phyloP scores from a whole-genome alignment of 352 stramenopile species.

The Halophytophthora polymorphica region DNA sequence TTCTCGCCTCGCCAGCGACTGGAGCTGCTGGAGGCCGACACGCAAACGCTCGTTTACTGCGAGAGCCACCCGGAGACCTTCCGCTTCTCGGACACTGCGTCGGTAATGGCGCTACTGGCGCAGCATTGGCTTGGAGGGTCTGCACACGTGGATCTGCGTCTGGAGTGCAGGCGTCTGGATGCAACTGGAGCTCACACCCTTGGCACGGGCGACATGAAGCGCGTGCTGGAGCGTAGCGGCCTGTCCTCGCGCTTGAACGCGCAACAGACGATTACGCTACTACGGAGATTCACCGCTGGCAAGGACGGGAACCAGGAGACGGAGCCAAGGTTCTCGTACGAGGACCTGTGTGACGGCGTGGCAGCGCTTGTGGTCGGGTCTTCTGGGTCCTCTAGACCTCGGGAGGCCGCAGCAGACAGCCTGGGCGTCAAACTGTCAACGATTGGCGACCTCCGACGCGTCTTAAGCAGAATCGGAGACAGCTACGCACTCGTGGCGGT shows the following conservation, averaged over 20 bases:
- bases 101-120: conserved; percentile 27
- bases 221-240: conserved; percentile 15
- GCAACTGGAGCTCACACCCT: conserved; percentile 12
- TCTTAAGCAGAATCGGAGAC: conserved; percentile 15
- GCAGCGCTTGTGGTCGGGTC: conserved; percentile 17
- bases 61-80: conserved; percentile 71
- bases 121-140: conserved; percentile 17
- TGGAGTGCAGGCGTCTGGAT: conserved; percentile 39
- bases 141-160: conserved; percentile 26
- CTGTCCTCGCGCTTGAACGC: conserved; percentile 37
- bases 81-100: conserved; percentile 45
- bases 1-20: conserved; percentile 69
- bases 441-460: conserved; percentile 16
- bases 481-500: conserved; percentile 15
- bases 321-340: conserved; percentile 34
- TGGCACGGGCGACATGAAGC: conserved; percentile 20
- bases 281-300: conserved; percentile 31
- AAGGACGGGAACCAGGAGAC: conserved; percentile 10
- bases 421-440: conserved; percentile 31
- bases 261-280: conserved; percentile 66
- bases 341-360: conserved; percentile 66
- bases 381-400: conserved; percentile 4
- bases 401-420: conserved; percentile 1
- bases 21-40: conserved; percentile 68
- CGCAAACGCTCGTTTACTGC: conserved; percentile 74